phyloP scores from a whole-genome alignment of 176 grass and related monocot species.

The Zea mays region Zm-B73-REFERENCE-NAM-5.0 NC_050097.1:58262501-58263000 shows the following conservation, averaged over 20 bases:
- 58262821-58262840: too few species aligned
- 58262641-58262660: constrained; percentile 87
- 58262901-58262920: constrained; percentile 95
- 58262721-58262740: constrained; percentile 7
- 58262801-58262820: too few species aligned
- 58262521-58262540: constrained; percentile 57
- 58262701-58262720: constrained; percentile 1
- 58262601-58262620: constrained; percentile 99
- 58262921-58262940: constrained; percentile 99
- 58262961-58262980: constrained; percentile 99
- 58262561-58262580: constrained; percentile 76
- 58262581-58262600: constrained; percentile 89
- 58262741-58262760: neutral
- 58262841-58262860: too few species aligned
- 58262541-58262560: constrained; percentile 93
- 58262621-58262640: constrained; percentile 92
- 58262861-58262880: neutral
- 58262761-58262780: too few species aligned
- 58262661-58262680: constrained; percentile 99
- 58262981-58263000: constrained; percentile 17
- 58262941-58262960: constrained; percentile 99
- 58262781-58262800: too few species aligned
- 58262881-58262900: constrained; percentile 44
- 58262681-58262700: constrained; percentile 61
- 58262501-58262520: constrained; percentile 15